Evolutionary conservation across 2,329 filamentous ascomycete species (phyloP).

Genomic region (Amphichorda felina): DNA sequence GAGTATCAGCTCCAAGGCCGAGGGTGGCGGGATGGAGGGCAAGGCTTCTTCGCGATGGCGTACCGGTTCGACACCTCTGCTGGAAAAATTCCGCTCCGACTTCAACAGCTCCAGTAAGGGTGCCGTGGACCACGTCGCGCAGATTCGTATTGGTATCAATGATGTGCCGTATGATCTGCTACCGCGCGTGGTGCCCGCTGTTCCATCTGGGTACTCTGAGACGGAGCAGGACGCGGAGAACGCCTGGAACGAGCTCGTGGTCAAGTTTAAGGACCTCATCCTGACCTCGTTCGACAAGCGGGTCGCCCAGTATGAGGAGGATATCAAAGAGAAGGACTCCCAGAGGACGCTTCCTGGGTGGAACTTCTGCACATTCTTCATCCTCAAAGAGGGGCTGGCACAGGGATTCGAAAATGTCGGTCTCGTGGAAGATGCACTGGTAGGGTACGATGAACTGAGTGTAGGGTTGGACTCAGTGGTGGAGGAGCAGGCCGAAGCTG

Average conservation of each 20-base stretch:
- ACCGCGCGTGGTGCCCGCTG: slow-evolving; percentile 49
- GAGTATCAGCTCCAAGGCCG: slow-evolving; percentile 41
- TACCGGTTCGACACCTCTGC: slow-evolving; percentile 65
- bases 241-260: slow-evolving; percentile 74
- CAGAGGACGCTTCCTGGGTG: slow-evolving; percentile 83
- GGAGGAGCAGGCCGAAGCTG: slow-evolving; percentile 54
- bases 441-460: slow-evolving; percentile 88
- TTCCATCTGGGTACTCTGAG: slow-evolving; percentile 55
- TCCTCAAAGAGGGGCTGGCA: slow-evolving; percentile 89
- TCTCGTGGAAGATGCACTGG: slow-evolving; percentile 85
- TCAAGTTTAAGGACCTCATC: slow-evolving; percentile 79
- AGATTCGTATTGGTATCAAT: slow-evolving; percentile 68
- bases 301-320: slow-evolving; percentile 91
- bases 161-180: slow-evolving; percentile 55
- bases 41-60: slow-evolving; percentile 64
- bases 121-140: slow-evolving; percentile 65
- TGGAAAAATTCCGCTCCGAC: slow-evolving; percentile 83
- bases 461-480: slow-evolving; percentile 77
- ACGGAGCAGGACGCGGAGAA: slow-evolving; percentile 66
- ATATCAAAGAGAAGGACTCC: slow-evolving; percentile 86
- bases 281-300: slow-evolving; percentile 81
- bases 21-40: slow-evolving; percentile 51
- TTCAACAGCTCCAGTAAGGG: slow-evolving; percentile 69
- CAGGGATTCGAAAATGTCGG: slow-evolving; percentile 94
- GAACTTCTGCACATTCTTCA: slow-evolving; percentile 99